Evolutionary conservation across 805 yeast species (phyloP).

Genomic region (Candida sakaeoensis): DNA sequence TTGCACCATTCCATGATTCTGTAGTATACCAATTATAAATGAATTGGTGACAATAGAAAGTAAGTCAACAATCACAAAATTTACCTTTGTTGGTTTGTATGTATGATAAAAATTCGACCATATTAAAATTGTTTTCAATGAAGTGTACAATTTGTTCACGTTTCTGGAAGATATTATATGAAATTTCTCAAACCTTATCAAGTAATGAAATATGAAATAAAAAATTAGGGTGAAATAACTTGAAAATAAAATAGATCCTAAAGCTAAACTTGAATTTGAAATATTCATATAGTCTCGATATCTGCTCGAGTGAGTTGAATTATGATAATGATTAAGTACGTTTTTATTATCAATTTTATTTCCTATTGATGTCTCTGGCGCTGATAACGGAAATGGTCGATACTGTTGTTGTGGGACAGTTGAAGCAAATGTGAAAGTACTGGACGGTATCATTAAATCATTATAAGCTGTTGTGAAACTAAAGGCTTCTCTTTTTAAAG

Average conservation of each 20-base stretch:
- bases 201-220: conserved; percentile 25
- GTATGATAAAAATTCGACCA: conserved; percentile 46
- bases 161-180: conserved; percentile 16
- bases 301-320: neutral
- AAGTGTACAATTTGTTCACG: conserved; percentile 40
- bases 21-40: conserved; percentile 43
- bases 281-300: conserved; percentile 2
- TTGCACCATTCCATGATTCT: conserved; percentile 42
- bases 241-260: conserved; percentile 29
- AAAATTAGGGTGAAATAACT: conserved; percentile 19
- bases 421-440: conserved; percentile 4
- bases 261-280: conserved; percentile 14
- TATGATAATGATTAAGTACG: too few relatives aligned
- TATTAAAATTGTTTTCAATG: conserved; percentile 41
- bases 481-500: conserved; percentile 22
- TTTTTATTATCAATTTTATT: neutral
- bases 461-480: conserved; percentile 23
- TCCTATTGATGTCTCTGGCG: neutral
- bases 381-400: neutral
- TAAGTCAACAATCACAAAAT: conserved; percentile 36
- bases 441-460: conserved; percentile 8
- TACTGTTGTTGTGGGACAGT: neutral
- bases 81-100: conserved; percentile 40
- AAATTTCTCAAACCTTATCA: conserved; percentile 16
- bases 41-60: conserved; percentile 30